Evolutionary conservation across 2,329 filamentous ascomycete species (phyloP), one percentile per base, ranked within the genome.

Genomic region (Beauveria sp.): DNA sequence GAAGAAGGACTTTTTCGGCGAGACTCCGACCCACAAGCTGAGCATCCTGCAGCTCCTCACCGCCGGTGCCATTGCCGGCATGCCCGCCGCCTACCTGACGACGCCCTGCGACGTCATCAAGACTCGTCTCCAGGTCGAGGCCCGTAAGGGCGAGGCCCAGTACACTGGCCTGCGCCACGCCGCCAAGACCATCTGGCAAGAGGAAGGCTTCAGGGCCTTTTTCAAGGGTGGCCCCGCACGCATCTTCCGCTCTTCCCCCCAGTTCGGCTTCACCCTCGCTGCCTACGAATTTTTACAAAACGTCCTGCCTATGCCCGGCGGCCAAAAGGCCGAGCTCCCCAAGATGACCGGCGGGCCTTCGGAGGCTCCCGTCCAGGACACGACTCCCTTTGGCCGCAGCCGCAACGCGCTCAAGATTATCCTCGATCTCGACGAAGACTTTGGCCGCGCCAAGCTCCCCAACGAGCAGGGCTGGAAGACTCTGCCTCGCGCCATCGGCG

Each of bases 91-190:
- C 8, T 99, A 99, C 78, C 82, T 99, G 64, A 99, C 94, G 26
- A 99, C 94, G 2, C 94, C 94, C 0, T 97, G 90, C 79, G 94
- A 99, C 71, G 94, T 99, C 64, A 97, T 99, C 87, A 99, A 99
- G 83, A 99, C 94, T 3, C 89, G 94, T 73, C 83, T 99, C 63
- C 94, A 99, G 75, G 94, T 99, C 62, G 94, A 99, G 76, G 92
- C 93, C 24, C 89, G 94, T 66, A 97, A 97, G 81, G 94, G 94
- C 65, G 93, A 99, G 70, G 88, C 87, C 3, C 82, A 83, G 54
- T 99, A 99, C 81, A 94, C 85, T 47, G 90, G 90, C 52, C 83
- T 99, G 53, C 85, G 91, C 61, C 91, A 99, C 76, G 90, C 88
- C 59, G 94, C 94, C 43, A 77, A 77, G 68, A 96, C 91, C 16